Evolutionary conservation across 2,329 filamentous ascomycete species (phyloP).

Genomic region (Pestalotiopsis fici): DNA sequence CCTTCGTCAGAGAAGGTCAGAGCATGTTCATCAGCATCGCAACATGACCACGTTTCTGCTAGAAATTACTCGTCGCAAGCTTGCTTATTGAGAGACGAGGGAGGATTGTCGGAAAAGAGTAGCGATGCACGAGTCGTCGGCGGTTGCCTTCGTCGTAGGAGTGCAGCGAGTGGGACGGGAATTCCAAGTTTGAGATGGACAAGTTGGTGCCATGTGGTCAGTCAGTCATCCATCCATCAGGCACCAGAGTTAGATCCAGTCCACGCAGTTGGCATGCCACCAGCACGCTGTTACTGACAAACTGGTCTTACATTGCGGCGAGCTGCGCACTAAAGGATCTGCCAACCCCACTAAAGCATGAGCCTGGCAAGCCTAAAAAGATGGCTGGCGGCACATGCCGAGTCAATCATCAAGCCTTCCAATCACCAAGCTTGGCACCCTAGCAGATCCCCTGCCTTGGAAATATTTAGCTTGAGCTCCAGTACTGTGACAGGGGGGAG

Average conservation of each 20-base stretch:
- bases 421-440: not conserved
- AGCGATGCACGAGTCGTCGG: not conserved
- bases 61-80: not conserved
- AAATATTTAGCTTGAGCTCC: not conserved
- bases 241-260: not conserved
- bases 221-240: not conserved
- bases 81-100: not conserved
- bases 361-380: not conserved
- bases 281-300: no score
- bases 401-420: not conserved
- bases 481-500: not conserved
- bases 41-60: not conserved
- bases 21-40: not conserved
- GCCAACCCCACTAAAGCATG: not conserved
- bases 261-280: not conserved
- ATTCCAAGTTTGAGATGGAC: not conserved
- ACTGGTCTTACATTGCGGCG: not conserved
- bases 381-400: not conserved
- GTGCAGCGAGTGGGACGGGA: not conserved
- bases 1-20: not conserved
- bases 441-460: not conserved
- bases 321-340: not conserved
- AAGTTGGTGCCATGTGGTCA: not conserved
- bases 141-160: not conserved
- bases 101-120: not conserved